Conservation (phyloP, 164 flowering plant species). For the Macadamia tetraphylla region DNA sequence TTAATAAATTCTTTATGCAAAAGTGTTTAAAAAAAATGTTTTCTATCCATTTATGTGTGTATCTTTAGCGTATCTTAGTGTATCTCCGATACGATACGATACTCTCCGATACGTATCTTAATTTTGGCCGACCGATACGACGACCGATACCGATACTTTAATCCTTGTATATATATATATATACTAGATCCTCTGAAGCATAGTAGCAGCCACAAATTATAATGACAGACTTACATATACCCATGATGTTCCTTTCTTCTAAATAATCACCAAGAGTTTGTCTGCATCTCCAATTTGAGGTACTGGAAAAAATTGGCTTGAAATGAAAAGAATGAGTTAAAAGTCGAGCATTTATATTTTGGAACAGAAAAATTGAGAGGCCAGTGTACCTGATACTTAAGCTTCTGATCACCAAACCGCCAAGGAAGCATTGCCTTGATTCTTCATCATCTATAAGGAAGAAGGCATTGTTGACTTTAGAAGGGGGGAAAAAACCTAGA, state of each 20-base stretch:
- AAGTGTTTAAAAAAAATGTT: too few species aligned
- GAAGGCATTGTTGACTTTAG: not conserved
- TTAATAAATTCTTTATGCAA: too few species aligned
- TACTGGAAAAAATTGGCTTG: slow-evolving; percentile 28
- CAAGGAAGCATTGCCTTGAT: slow-evolving; percentile 71
- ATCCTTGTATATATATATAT: too few species aligned
- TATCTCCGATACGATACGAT: too few species aligned
- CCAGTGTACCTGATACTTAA: slow-evolving; percentile 57
- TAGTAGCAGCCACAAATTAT: not conserved
- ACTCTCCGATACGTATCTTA: too few species aligned
- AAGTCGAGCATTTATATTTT: not conserved
- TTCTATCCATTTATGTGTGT: too few species aligned
- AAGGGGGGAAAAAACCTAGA: not conserved
- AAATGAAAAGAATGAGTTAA: not conserved
- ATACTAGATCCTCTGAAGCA: not conserved
- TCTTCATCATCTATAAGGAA: slow-evolving; percentile 67
- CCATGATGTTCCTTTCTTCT: slow-evolving; percentile 76
- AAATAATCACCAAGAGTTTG: slow-evolving; percentile 65
- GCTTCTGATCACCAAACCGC: slow-evolving; percentile 74
- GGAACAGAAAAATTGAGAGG: not conserved
- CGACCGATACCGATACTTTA: too few species aligned
- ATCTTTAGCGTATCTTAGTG: too few species aligned
- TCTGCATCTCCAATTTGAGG: slow-evolving; percentile 76
- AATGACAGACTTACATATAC: slow-evolving; percentile 53
- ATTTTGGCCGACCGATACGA: too few species aligned